Evolutionary conservation across 495 filamentous ascomycete genomes (phyloP), one percentile per base, ranked within the genome.

Genomic region (Annulohypoxylon bovei): DNA sequence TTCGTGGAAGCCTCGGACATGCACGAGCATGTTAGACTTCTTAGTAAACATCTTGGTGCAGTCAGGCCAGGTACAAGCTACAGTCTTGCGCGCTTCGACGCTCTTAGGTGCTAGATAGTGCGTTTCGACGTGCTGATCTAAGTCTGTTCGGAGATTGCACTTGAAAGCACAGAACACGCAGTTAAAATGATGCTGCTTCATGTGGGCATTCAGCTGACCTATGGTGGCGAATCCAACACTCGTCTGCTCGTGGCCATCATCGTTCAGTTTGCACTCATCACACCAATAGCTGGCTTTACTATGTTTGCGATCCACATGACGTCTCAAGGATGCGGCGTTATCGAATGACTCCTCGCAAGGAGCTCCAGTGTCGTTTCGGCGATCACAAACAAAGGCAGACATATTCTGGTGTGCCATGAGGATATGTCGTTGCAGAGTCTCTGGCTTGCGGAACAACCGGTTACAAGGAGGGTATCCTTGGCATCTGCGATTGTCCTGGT

Each of bases 371-470:
- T 81, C 78, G 70, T 91, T 85, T 39, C 85, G 72, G 62, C 86
- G 75, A 8, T 78, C 77, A 77, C 94, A 98, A 2, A 83, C 80
- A 67, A 88, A 96, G 1, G 92, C 87, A 20, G 89, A 84, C 62
- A 86, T 76, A 5, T 89, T 82, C 22, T 95, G 82, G 76, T 99
- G 95, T 2, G 84, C 86, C 0, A 84, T 82, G 20, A 87, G 85
- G 53, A 98, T 88, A 78, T 99, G 95, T 16, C 90, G 88, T 70
- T 93, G 88, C 9, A 99, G 86, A 1, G 93, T 97, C 57, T 91
- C 87, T 72, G 94, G 91, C 77, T 98, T 98, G 42, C 95, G 87
- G 78, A 98, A 99, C 12, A 86, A 87, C 77, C 90, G 86, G 33
- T 87, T 82, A 75, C 95, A 99, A 1, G 87, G 90, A 6, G 89